Base-by-base conservation (phyloP, 2,329 filamentous ascomycete genomes). In the Myriosclerotinia duriaeana region DNA sequence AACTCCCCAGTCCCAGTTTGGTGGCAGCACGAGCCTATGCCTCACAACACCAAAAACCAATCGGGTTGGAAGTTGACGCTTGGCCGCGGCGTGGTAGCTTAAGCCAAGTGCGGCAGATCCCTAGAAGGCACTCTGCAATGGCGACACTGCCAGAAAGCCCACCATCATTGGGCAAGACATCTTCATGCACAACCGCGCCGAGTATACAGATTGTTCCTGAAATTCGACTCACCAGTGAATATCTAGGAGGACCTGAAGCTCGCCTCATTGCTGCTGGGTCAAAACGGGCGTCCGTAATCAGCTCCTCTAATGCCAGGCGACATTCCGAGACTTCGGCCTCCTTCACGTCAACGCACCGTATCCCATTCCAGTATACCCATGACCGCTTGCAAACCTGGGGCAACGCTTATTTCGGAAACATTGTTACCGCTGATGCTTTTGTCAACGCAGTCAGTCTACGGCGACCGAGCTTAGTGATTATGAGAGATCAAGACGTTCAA, bases 381-480 rank as follows among this genome's bases (percentile, higher is more conserved):
- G 73, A 78, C 5, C 76, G 77, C 55, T 76, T 83, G 11, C 76
- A 77, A 44, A 76, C 76, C 5, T 82, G 79, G 78, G 80, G 79
- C 1, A 74, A 77, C 55, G 72, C 78, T 34, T 81, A 80, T 67
- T 76, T 80, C n/a, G 76, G 76, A 52, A 79, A 82, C 67, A 70
- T 72, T 8, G 72, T 75, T 55, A 79, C 78, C 12, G 80, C 81
- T 44, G 80, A 83, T 66, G 80, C 79, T 55, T 82, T 82, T 64
- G 76, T 84, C 8, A 77, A 79, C 7, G 78, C 81, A 1, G 74
- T 81, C 3, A 75, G 77, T 22, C 72, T 82, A 26, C 79, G 79
- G 20, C 74, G 77, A 38, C 67, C 73, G 36, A 79, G 63, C 42
- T 60, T 72, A 20, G 53, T 62, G 11, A 12, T 54, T 2, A n/a